Percentiles rank a stretch among this genome's conserved stretches.
These are phyloP conservation scores for Hygrocybe punicea DNA, from an alignment of 768 basidiomycete genomes.

Conservation along the genomic window DNA sequence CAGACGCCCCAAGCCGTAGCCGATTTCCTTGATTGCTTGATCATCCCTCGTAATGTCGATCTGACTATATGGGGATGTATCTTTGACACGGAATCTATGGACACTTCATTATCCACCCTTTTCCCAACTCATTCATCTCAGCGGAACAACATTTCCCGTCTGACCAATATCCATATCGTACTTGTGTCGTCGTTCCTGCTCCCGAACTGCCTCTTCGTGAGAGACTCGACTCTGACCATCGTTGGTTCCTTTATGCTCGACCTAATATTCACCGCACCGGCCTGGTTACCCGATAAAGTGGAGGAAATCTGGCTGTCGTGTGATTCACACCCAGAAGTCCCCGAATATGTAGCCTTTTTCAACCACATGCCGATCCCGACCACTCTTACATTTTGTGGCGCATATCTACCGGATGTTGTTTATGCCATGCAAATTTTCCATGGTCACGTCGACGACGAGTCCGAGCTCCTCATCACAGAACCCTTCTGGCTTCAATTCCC, in stretches of 20 bases:
- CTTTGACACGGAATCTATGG: no score
- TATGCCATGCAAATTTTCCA: background rate
- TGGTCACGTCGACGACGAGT: background rate
- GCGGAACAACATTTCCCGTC: no score
- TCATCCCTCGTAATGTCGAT: no score
- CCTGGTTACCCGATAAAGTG: background rate
- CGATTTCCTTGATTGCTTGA: no score
- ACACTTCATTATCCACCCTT: no score
- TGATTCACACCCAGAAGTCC: background rate
- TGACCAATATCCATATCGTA: no score
- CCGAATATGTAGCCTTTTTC: background rate
- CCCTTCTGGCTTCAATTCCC: background rate
- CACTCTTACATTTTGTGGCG: background rate
- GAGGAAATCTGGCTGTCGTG: background rate
- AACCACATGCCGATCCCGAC: background rate
- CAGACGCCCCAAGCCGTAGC: no score
- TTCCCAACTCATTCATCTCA: no score
- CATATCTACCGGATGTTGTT: background rate
- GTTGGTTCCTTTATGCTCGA: background rate
- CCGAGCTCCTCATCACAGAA: background rate
- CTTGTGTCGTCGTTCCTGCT: no score
- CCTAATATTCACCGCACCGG: background rate
- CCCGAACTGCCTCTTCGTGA: background rate
- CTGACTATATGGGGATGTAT: no score
- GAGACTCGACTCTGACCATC: background rate